Percentiles rank a stretch among this genome's conserved stretches.
Conservation (phyloP, 176 grass and related monocot species). For the Chloris gayana region DNA sequence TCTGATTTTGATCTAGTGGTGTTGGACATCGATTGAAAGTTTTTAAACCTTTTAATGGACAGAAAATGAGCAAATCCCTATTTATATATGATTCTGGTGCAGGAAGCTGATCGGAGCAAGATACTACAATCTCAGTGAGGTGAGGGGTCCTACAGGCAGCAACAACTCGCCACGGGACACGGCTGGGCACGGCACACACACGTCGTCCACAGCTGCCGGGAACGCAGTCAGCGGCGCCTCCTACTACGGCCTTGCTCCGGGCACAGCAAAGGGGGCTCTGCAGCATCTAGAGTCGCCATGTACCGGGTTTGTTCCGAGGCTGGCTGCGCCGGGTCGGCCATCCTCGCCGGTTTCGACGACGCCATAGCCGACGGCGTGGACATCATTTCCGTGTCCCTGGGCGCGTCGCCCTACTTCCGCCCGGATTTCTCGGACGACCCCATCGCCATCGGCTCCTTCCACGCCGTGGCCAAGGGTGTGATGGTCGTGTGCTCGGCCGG, state of each 20-base stretch:
- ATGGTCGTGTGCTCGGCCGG: constrained; percentile 82
- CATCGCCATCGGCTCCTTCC: constrained; percentile 83
- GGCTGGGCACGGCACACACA: constrained; percentile 83
- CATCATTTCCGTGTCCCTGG: constrained; percentile 65
- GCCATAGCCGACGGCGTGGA: constrained; percentile 76
- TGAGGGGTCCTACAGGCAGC: not conserved
- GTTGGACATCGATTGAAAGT: too few relatives aligned
- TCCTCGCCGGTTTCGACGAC: constrained; percentile 88
- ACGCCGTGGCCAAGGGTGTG: constrained; percentile 72
- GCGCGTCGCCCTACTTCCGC: constrained; percentile 40
- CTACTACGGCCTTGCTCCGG: constrained; percentile 75
- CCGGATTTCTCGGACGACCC: constrained; percentile 72
- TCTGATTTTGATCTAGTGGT: too few relatives aligned
- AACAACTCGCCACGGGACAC: constrained; percentile 53
- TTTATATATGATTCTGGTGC: constrained; percentile 6
- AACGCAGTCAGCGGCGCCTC: constrained; percentile 53
- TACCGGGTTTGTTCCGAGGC: constrained; percentile 66
- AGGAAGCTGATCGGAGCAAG: constrained; percentile 94
- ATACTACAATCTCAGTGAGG: constrained; percentile 53
- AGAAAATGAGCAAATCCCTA: too few relatives aligned
- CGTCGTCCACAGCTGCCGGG: constrained; percentile 77
- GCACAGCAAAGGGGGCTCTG: constrained; percentile 68
- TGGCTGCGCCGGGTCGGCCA: constrained; percentile 74
- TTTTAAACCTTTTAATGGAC: too few relatives aligned
- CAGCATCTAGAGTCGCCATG: constrained; percentile 62